Evolutionary conservation across 1,284 basidiomycete genomes (phyloP).

Genomic region (Trametes versicolor): DNA sequence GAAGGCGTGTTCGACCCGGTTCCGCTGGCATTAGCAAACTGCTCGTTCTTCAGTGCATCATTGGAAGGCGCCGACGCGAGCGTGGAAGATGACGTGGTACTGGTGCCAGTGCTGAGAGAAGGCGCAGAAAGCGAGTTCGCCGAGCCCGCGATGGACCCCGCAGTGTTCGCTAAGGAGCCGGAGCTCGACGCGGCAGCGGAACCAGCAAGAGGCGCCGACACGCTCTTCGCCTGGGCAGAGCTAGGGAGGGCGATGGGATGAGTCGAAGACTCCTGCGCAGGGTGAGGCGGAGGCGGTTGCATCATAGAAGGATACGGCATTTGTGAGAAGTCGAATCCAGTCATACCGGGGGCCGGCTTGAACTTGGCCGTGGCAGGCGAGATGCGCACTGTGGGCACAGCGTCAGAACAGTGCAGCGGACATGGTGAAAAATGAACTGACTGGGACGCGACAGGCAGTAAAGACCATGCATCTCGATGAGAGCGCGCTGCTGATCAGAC

Average conservation of each 20-base stretch:
- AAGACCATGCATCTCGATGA: slow-evolving; percentile 90
- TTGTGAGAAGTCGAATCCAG: slow-evolving; percentile 57
- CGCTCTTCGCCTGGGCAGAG: slow-evolving; percentile 61
- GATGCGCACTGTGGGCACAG: slow-evolving; percentile 73
- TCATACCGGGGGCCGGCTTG: slow-evolving; percentile 63
- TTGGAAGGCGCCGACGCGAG: slow-evolving; percentile 58
- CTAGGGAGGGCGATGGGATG: slow-evolving; percentile 57
- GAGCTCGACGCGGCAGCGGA: slow-evolving; percentile 44
- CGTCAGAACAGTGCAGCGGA: slow-evolving; percentile 21
- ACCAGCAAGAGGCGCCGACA: slow-evolving; percentile 72
- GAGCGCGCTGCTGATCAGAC: slow-evolving; percentile 85
- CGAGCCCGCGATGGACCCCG: slow-evolving; percentile 61
- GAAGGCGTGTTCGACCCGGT: slow-evolving; percentile 23
- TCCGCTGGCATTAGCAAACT: slow-evolving; percentile 50
- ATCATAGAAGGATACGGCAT: slow-evolving; percentile 54
- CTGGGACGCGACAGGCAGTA: slow-evolving; percentile 88
- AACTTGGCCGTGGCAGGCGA: slow-evolving; percentile 90
- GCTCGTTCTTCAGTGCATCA: slow-evolving; percentile 49
- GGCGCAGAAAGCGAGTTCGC: slow-evolving; percentile 64
- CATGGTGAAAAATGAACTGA: slow-evolving; percentile 51
- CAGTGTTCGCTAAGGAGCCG: slow-evolving; percentile 50
- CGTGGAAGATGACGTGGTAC: slow-evolving; percentile 55
- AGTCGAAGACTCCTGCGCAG: slow-evolving; percentile 44
- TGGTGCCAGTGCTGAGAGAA: slow-evolving; percentile 66
- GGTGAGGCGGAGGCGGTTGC: slow-evolving; percentile 33